Evolutionary conservation across 805 yeast species (phyloP).

Genomic region (Candida broadrunensis): DNA sequence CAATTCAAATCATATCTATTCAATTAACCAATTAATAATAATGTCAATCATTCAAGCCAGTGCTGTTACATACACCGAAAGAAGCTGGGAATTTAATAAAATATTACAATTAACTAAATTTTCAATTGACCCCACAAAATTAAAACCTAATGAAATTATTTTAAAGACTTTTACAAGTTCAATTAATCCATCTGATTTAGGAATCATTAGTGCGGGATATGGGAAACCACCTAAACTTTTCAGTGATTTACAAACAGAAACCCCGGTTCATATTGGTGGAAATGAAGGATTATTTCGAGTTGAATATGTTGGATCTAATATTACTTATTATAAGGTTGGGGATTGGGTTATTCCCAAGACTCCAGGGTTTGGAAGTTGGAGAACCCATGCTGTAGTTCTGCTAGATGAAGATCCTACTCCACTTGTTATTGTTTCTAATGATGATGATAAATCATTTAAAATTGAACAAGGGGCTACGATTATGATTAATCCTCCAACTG

Average conservation of each 20-base stretch:
- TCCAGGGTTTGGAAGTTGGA: conserved; percentile 89
- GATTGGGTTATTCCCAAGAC: conserved; percentile 82
- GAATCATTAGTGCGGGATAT: conserved; percentile 83
- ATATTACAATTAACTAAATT: conserved; percentile 16
- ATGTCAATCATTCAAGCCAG: conserved; percentile 13
- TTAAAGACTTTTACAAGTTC: conserved; percentile 76
- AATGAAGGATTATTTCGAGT: conserved; percentile 91
- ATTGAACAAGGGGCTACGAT: conserved; percentile 75
- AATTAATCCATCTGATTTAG: conserved; percentile 85
- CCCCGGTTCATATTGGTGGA: conserved; percentile 81
- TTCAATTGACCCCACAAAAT: conserved; percentile 18
- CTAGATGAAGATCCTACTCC: conserved; percentile 40
- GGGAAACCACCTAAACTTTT: conserved; percentile 64
- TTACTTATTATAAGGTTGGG: conserved; percentile 51
- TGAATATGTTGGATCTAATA: conserved; percentile 64
- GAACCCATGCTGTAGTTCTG: conserved; percentile 49
- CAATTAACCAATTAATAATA: no score
- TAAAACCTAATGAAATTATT: conserved; percentile 44
- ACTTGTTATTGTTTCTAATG: conserved; percentile 8
- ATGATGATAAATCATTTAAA: conserved; percentile 21
- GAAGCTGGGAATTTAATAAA: conserved; percentile 16
- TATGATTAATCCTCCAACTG: conserved; percentile 86
- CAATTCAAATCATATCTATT: no score
- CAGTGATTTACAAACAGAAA: conserved; percentile 45
- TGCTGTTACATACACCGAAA: conserved; percentile 24